phyloP scores from a whole-genome alignment of 768 basidiomycete species.

The Rhodotorula sphaerocarpa region DNA sequence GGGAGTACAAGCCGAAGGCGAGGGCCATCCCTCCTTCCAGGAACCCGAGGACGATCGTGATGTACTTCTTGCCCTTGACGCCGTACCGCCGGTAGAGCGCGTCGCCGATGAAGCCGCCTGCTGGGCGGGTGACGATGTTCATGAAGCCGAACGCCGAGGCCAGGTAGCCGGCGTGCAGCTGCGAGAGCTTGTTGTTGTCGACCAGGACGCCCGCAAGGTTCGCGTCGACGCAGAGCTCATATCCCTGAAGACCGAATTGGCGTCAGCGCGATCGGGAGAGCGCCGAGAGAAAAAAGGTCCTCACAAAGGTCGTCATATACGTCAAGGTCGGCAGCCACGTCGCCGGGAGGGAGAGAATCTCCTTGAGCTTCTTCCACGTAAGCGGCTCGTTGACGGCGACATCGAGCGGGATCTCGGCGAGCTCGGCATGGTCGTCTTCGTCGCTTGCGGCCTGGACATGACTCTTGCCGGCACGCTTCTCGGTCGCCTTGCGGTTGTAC shows the following conservation, averaged over 20 bases:
- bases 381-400: constrained; percentile 50
- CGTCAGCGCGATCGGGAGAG: too few species aligned
- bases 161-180: constrained; percentile 52
- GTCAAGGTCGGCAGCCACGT: constrained; percentile 55
- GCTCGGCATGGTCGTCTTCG: constrained; percentile 26
- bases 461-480: constrained; percentile 31
- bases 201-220: constrained; percentile 51
- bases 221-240: constrained; percentile 54
- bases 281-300: too few species aligned
- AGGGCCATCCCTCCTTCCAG: constrained; percentile 49
- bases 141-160: constrained; percentile 48
- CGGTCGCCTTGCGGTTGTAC: constrained; percentile 41
- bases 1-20: constrained; percentile 46
- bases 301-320: constrained; percentile 54
- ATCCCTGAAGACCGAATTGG: neutral
- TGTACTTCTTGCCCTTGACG: constrained; percentile 49
- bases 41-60: constrained; percentile 48
- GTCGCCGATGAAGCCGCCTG: constrained; percentile 51
- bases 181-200: constrained; percentile 48
- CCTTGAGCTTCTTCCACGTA: constrained; percentile 42
- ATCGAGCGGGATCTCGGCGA: constrained; percentile 44
- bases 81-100: constrained; percentile 45
- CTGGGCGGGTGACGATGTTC: constrained; percentile 51
- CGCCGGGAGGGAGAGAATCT: constrained; percentile 47
- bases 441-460: constrained; percentile 29